Conservation (phyloP, 495 filamentous ascomycete species). For the Neurospora sp. region DNA sequence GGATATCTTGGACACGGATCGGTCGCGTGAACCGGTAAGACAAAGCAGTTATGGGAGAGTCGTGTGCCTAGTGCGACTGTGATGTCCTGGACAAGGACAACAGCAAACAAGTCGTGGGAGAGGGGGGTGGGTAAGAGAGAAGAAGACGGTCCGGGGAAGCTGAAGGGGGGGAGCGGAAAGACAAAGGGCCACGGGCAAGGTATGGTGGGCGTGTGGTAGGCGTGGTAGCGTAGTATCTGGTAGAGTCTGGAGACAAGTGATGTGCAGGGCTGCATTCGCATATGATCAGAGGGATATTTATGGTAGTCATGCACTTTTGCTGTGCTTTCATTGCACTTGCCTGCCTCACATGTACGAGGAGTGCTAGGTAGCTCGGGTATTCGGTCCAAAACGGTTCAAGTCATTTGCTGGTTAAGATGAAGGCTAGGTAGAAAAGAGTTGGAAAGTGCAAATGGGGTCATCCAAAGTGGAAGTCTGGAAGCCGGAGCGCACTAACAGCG, state of each 20-base stretch:
- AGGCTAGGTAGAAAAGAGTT: not conserved
- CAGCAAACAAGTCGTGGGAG: not conserved
- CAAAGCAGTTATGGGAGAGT: not conserved
- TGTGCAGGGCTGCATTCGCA: not conserved
- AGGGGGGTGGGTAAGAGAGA: not conserved
- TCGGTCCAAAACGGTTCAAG: not conserved
- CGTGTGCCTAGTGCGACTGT: not conserved
- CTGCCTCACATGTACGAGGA: not conserved
- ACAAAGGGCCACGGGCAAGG: not conserved
- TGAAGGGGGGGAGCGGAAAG: not conserved
- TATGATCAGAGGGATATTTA: not conserved
- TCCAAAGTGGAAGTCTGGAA: not conserved
- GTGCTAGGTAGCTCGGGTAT: not conserved
- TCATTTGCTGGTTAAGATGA: not conserved
- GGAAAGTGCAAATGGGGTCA: not conserved
- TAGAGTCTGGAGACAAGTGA: not conserved
- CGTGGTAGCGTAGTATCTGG: not conserved
- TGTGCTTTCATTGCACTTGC: not conserved
- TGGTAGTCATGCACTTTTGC: no score
- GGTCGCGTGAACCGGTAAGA: not conserved
- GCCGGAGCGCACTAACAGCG: not conserved
- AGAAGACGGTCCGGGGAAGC: not conserved
- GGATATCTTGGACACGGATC: not conserved
- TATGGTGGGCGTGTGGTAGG: not conserved
- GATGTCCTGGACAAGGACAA: not conserved